Percentiles rank a stretch among this genome's conserved stretches.
These are phyloP conservation scores for Didymella lethalis DNA, from an alignment of 2,329 filamentous ascomycete species.

Conservation along the genomic window DNA sequence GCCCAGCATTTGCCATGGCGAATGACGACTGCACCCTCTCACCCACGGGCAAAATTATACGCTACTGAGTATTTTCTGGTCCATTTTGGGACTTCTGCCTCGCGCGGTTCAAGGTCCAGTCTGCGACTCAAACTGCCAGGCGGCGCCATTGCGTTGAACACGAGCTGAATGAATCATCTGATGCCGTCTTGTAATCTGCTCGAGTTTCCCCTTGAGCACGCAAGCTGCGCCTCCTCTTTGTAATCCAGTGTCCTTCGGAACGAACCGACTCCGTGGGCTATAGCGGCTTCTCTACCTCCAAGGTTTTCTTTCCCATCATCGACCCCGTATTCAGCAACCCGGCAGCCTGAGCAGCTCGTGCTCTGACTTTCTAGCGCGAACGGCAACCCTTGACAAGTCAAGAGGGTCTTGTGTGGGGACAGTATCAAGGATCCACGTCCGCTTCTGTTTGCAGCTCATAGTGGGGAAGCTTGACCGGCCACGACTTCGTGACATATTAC, in stretches of 20 bases:
- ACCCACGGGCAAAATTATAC: constrained; percentile 9
- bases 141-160: background rate
- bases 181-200: background rate
- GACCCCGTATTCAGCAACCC: background rate
- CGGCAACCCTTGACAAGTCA: constrained; percentile 7
- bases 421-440: constrained; percentile 20
- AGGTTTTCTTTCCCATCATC: constrained; percentile 17
- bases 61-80: constrained; percentile 15
- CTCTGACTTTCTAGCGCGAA: constrained; percentile 29
- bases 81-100: constrained; percentile 12
- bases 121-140: constrained; percentile 4
- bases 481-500: constrained; percentile 15
- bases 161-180: constrained; percentile 3
- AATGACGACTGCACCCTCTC: constrained; percentile 8
- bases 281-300: constrained; percentile 15
- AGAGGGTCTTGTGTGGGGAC: constrained; percentile 22
- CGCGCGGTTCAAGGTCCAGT: constrained; percentile 1
- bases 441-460: constrained; percentile 9
- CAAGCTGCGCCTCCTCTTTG: background rate
- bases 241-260: constrained; percentile 18
- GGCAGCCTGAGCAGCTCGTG: constrained; percentile 6
- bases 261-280: constrained; percentile 25
- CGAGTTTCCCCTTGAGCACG: background rate
- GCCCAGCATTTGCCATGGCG: constrained; percentile 10
- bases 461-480: constrained; percentile 18